Percentiles rank a stretch among this genome's conserved stretches.
These are phyloP conservation scores for Eimeria mitis DNA, from an alignment of 169 alveolate genomes.

Conservation along the genomic window DNA sequence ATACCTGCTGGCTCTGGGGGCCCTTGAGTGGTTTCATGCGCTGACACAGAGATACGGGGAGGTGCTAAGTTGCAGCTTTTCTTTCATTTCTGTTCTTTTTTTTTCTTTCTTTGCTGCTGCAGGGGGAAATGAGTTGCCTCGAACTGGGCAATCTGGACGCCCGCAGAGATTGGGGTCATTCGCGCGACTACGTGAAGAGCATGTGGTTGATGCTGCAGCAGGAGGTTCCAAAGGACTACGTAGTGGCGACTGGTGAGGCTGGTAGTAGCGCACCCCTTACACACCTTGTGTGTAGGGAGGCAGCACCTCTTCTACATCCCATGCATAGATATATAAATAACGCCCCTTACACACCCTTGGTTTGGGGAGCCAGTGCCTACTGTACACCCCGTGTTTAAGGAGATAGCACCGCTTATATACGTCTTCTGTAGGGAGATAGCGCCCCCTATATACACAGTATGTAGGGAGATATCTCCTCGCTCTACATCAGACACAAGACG, in stretches of 20 bases:
- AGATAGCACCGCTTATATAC: too few relatives aligned
- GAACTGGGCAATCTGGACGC: conserved; percentile 88
- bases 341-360: too few relatives aligned
- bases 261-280: neutral
- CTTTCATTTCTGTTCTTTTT: neutral
- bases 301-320: neutral
- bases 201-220: conserved; percentile 90
- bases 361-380: too few relatives aligned
- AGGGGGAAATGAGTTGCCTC: conserved; percentile 49
- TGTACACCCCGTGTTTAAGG: too few relatives aligned
- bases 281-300: neutral
- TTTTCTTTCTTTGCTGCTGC: too few relatives aligned
- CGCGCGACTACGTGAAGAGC: conserved; percentile 88
- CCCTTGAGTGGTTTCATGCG: neutral
- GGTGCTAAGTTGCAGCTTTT: neutral
- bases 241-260: conserved; percentile 85
- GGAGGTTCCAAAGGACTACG: conserved; percentile 87
- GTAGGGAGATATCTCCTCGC: too few relatives aligned
- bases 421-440: too few relatives aligned
- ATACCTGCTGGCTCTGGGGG: neutral
- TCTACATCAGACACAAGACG: too few relatives aligned
- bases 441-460: too few relatives aligned
- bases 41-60: neutral
- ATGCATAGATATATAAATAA: too few relatives aligned
- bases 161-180: conserved; percentile 92